These are phyloP conservation scores for Phytophthora lateralis DNA, from an alignment of 352 stramenopile species.

Conservation along the genomic window DNA sequence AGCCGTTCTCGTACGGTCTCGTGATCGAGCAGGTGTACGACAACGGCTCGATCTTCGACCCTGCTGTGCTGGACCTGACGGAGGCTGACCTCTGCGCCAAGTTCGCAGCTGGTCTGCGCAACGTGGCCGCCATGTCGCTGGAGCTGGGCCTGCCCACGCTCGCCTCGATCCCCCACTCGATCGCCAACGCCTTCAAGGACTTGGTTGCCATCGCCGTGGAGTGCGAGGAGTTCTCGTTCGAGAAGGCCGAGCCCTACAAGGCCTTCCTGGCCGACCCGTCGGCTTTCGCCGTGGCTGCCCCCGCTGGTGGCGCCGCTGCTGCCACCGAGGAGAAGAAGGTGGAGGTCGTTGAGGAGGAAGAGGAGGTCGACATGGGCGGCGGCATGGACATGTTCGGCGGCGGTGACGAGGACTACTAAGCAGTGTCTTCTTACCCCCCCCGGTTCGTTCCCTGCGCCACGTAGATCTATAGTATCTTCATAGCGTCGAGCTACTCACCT, in stretches of 20 bases:
- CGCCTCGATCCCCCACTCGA: constrained; percentile 97
- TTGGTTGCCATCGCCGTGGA: constrained; percentile 96
- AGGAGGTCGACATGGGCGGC: constrained; percentile 85
- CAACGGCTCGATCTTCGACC: constrained; percentile 99
- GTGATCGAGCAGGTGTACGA: constrained; percentile 97
- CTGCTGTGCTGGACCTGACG: constrained; percentile 98
- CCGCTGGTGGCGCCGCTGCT: constrained; percentile 77
- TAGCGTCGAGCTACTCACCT: constrained; percentile 14
- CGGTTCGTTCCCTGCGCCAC: not conserved
- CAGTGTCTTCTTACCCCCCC: constrained; percentile 1
- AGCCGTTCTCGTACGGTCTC: constrained; percentile 99
- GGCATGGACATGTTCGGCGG: constrained; percentile 90
- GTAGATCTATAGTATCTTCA: not conserved
- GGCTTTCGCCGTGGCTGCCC: constrained; percentile 91
- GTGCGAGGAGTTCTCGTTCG: constrained; percentile 97
- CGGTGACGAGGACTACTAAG: constrained; percentile 75
- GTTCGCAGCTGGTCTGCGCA: constrained; percentile 94
- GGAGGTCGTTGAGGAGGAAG: constrained; percentile 77
- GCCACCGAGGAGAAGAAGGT: constrained; percentile 58
- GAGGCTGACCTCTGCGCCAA: constrained; percentile 97
- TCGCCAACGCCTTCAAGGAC: constrained; percentile 99
- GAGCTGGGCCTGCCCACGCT: constrained; percentile 96
- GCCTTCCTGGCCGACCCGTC: constrained; percentile 94
- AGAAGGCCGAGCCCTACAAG: constrained; percentile 97
- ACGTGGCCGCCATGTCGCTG: constrained; percentile 95